phyloP scores from a whole-genome alignment of 192 early-diverging fungal species.

The Entrophospora sp. region DNA sequence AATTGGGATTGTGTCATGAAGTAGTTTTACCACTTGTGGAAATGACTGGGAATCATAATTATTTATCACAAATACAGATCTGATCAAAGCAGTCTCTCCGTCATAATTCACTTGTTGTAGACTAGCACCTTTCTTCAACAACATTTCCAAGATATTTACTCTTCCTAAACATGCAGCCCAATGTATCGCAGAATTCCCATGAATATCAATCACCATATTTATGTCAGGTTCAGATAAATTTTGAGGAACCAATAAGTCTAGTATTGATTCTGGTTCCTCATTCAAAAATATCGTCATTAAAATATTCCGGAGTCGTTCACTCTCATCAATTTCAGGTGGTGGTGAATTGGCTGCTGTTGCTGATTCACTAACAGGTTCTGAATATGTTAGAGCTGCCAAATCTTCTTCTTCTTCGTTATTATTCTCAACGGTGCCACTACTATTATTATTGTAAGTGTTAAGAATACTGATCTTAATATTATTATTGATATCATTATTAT shows the following conservation, averaged over 20 bases:
- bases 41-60: conserved; percentile 79
- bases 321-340: not conserved
- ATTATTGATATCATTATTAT: too few relatives aligned
- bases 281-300: conserved; percentile 82
- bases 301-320: conserved; percentile 36
- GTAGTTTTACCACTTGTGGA: conserved; percentile 57
- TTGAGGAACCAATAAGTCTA: conserved; percentile 32
- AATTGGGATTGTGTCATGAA: conserved; percentile 62
- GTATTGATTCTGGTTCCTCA: conserved; percentile 62
- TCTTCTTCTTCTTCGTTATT: too few relatives aligned
- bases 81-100: conserved; percentile 84
- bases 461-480: too few relatives aligned
- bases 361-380: too few relatives aligned
- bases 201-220: conserved; percentile 85
- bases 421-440: too few relatives aligned
- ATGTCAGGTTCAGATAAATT: conserved; percentile 48
- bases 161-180: conserved; percentile 90
- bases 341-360: too few relatives aligned
- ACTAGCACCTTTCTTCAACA: conserved; percentile 72
- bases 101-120: conserved; percentile 58
- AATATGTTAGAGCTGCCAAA: too few relatives aligned
- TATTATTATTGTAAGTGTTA: too few relatives aligned
- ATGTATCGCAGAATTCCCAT: conserved; percentile 89
- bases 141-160: conserved; percentile 61
- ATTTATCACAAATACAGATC: conserved; percentile 79